Evolutionary conservation across 768 basidiomycete genomes (phyloP).

Genomic region (Hirschioporus abietinus): DNA sequence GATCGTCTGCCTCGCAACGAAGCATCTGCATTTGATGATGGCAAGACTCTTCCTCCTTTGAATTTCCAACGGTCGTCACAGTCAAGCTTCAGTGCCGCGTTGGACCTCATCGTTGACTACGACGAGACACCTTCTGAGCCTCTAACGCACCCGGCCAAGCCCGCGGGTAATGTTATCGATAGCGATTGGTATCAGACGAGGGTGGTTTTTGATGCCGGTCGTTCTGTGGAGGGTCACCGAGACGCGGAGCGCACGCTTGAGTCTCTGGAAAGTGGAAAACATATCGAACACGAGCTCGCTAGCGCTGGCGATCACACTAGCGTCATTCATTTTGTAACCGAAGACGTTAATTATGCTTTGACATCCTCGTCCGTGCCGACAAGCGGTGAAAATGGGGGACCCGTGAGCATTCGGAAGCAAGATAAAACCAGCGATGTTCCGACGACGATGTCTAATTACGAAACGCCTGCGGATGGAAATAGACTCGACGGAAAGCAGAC

Average conservation of each 20-base stretch:
- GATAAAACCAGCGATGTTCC: not conserved
- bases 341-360: not conserved
- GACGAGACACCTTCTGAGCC: not conserved
- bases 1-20: conserved; percentile 1
- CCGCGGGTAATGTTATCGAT: not conserved
- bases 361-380: not conserved
- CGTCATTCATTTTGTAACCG: not conserved
- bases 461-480: not conserved
- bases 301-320: not conserved
- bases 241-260: not conserved
- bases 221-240: not conserved
- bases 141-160: not conserved
- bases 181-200: not conserved
- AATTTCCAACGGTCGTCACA: conserved; percentile 1
- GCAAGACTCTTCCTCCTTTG: not conserved
- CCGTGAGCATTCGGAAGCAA: not conserved
- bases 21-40: not conserved
- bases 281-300: not conserved
- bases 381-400: not conserved
- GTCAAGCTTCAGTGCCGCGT: conserved; percentile 1
- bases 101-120: not conserved
- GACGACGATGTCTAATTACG: not conserved
- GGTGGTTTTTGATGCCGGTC: not conserved
- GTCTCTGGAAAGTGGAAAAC: not conserved
- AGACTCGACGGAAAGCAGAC: not conserved